Conservation (phyloP, 148 eudicot species). For the Heliamphora exappendiculata region DNA sequence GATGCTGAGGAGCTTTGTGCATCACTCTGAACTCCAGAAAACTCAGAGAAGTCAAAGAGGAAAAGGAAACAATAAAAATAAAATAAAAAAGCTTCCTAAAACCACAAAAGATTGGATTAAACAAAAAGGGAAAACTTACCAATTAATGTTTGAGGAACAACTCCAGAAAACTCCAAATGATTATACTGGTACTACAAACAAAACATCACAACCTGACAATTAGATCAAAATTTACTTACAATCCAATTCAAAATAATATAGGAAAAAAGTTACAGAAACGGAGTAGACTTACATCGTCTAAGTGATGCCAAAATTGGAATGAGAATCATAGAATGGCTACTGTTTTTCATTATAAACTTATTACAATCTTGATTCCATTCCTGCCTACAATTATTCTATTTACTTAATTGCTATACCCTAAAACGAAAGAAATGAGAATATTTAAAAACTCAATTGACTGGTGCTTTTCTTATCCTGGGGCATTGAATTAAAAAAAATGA, state of each 20-base stretch:
- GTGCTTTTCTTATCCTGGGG: too few species aligned
- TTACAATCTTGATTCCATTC: too few species aligned
- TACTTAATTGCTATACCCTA: too few species aligned
- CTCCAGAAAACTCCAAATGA: conserved; percentile 98
- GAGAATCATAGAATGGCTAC: conserved; percentile 95
- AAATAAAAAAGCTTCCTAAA: too few species aligned
- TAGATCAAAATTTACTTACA: background rate
- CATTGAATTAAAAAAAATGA: too few species aligned
- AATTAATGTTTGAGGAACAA: conserved; percentile 88
- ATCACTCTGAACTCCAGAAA: too few species aligned
- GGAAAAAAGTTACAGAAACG: background rate
- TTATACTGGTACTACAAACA: conserved; percentile 60
- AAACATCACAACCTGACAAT: too few species aligned
- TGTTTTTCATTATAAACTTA: too few species aligned
- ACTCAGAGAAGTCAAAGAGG: too few species aligned
- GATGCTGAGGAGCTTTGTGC: too few species aligned
- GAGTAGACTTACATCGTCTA: conserved; percentile 49
- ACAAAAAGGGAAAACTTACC: conserved; percentile 35
- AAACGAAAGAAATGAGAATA: background rate
- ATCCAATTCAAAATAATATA: background rate
- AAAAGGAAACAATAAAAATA: too few species aligned
- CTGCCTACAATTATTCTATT: too few species aligned
- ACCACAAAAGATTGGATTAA: background rate
- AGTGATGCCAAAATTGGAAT: conserved; percentile 66
- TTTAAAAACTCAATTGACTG: background rate